A percentile compares a stretch with the other conserved stretches of the same genome.
Conservation (phyloP, 2,329 filamentous ascomycete genomes). For the Raffaelea ambrosiae region DNA sequence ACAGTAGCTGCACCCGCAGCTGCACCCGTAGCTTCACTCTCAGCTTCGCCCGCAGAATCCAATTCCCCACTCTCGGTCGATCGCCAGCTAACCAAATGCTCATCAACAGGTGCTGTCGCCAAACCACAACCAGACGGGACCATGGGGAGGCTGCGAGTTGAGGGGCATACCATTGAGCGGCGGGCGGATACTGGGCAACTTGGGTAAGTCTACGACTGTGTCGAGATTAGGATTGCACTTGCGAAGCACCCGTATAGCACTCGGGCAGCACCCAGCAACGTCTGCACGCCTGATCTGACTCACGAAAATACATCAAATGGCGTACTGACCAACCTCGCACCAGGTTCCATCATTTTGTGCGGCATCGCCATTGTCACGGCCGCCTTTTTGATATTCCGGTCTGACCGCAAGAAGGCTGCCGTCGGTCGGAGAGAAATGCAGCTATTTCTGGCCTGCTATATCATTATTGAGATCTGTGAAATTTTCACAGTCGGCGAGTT, state of each 20-base stretch:
- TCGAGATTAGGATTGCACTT: too few relatives aligned
- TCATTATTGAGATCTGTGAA: constrained; percentile 85
- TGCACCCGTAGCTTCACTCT: too few relatives aligned
- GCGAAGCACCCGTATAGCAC: too few relatives aligned
- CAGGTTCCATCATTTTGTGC: constrained; percentile 80
- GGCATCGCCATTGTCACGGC: constrained; percentile 66
- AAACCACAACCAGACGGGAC: constrained; percentile 48
- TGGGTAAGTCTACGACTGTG: constrained; percentile 65
- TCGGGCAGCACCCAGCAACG: too few relatives aligned
- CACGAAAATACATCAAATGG: too few relatives aligned
- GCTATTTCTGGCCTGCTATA: constrained; percentile 78
- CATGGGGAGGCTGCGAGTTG: constrained; percentile 64
- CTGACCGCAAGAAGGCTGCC: constrained; percentile 84
- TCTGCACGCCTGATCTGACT: too few relatives aligned
- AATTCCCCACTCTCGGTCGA: constrained; percentile 9
- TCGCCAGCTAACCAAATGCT: constrained; percentile 12
- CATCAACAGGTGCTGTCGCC: constrained; percentile 55
- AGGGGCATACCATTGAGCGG: constrained; percentile 64
- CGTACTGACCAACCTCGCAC: constrained; percentile 13
- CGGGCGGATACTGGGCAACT: constrained; percentile 63
- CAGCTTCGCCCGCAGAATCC: too few relatives aligned
- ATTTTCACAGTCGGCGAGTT: constrained; percentile 94
- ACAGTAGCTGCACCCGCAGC: too few relatives aligned
- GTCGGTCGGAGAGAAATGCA: constrained; percentile 97
- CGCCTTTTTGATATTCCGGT: constrained; percentile 63